Conservation (phyloP, 2,329 filamentous ascomycete species). For the Incumbomyces delicatus region DNA sequence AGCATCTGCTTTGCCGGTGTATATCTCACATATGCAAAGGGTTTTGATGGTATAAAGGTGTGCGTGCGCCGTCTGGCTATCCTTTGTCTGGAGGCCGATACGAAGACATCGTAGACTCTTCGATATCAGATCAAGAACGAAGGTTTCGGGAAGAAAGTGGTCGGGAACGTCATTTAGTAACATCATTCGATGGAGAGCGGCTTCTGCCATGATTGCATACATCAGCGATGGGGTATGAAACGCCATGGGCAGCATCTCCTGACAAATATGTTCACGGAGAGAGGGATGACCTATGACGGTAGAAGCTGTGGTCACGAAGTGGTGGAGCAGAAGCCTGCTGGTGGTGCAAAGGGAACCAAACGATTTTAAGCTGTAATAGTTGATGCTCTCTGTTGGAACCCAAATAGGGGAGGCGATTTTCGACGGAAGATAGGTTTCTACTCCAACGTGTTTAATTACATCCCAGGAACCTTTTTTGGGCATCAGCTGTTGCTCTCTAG, state of each 20-base stretch:
- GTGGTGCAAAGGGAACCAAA: no score
- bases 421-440: no score
- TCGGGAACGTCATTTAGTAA: constrained; percentile 27
- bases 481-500: no score
- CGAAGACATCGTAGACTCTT: constrained; percentile 34
- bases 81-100: constrained; percentile 27
- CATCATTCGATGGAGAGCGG: constrained; percentile 33
- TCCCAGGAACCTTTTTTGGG: no score
- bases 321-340: no score
- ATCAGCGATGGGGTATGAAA: constrained; percentile 33
- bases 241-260: constrained; percentile 36
- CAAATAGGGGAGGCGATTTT: no score
- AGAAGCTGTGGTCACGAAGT: no score
- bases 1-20: constrained; percentile 31
- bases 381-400: no score
- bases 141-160: constrained; percentile 28
- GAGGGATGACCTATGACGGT: constrained; percentile 23
- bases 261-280: constrained; percentile 34
- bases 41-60: constrained; percentile 34
- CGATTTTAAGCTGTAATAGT: no score
- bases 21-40: constrained; percentile 34
- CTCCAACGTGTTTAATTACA: no score
- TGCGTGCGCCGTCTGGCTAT: constrained; percentile 16
- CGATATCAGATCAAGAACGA: constrained; percentile 31
- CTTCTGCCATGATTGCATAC: constrained; percentile 34